phyloP scores from a whole-genome alignment of 1,284 basidiomycete species.

The Schizophyllum commune region DNA sequence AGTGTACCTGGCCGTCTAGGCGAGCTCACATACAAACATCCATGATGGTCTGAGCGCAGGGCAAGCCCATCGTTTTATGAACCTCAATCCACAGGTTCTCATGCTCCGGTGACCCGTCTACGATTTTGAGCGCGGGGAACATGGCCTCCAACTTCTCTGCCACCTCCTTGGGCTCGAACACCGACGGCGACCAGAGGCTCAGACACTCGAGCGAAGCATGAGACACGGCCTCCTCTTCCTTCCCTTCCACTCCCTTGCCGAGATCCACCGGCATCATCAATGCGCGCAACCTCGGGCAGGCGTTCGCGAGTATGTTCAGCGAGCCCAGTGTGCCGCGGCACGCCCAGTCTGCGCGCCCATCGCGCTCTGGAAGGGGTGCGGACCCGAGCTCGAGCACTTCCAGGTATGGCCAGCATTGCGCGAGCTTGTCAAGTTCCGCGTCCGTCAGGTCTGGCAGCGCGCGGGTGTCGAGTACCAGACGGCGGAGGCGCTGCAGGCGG shows the following conservation, averaged over 20 bases:
- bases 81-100: constrained; percentile 17
- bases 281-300: not conserved
- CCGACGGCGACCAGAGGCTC: constrained; percentile 17
- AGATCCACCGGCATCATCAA: not conserved
- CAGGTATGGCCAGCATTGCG: not conserved
- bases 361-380: not conserved
- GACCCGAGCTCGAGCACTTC: not conserved
- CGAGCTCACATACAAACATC: not conserved
- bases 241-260: not conserved
- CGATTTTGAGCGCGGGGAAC: constrained; percentile 22
- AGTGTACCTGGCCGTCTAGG: not conserved
- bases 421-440: not conserved
- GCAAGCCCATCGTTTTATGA: not conserved
- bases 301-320: not conserved
- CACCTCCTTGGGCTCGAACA: constrained; percentile 13
- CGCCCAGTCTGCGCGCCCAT: not conserved
- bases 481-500: not conserved
- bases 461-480: not conserved
- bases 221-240: not conserved
- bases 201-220: constrained; percentile 4
- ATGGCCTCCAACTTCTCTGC: constrained; percentile 19
- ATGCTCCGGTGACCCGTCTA: constrained; percentile 21
- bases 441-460: not conserved
- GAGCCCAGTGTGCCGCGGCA: not conserved
- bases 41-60: not conserved